These are phyloP conservation scores for Penicillium macrosclerotiorum DNA, from an alignment of 495 filamentous ascomycete genomes.

Conservation along the genomic window DNA sequence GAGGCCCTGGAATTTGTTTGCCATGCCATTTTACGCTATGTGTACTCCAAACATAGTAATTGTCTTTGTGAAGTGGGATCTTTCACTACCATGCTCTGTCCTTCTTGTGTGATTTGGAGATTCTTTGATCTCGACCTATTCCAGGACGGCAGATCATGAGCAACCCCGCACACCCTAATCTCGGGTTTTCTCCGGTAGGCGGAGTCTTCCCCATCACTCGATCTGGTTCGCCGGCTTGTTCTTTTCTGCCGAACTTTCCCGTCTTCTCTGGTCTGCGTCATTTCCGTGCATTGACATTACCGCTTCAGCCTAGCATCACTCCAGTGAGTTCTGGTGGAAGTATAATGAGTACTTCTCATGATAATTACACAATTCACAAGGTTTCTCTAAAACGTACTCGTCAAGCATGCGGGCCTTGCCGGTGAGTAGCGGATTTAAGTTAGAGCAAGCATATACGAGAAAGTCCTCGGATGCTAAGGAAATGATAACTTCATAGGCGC, in stretches of 20 bases:
- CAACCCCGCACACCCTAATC: too few species aligned
- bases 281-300: background rate
- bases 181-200: too few species aligned
- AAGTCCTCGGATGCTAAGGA: constrained; percentile 1
- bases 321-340: background rate
- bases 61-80: too few species aligned
- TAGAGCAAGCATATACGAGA: background rate
- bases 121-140: too few species aligned
- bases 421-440: constrained; percentile 18
- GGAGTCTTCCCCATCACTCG: too few species aligned
- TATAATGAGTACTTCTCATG: constrained; percentile 20
- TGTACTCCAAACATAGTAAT: too few species aligned
- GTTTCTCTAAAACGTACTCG: constrained; percentile 34
- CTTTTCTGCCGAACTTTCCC: background rate
- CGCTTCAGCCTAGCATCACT: background rate
- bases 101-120: too few species aligned
- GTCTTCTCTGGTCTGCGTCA: background rate
- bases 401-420: constrained; percentile 40
- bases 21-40: too few species aligned
- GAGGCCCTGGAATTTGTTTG: too few species aligned
- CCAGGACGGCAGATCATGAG: too few species aligned
- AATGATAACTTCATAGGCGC: constrained; percentile 17
- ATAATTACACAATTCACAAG: constrained; percentile 31
- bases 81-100: too few species aligned
- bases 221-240: too few species aligned